Percentiles rank a stretch among this genome's conserved stretches.
Conservation (phyloP, 306 rosid species). For the Ochetophila trinervis region DNA sequence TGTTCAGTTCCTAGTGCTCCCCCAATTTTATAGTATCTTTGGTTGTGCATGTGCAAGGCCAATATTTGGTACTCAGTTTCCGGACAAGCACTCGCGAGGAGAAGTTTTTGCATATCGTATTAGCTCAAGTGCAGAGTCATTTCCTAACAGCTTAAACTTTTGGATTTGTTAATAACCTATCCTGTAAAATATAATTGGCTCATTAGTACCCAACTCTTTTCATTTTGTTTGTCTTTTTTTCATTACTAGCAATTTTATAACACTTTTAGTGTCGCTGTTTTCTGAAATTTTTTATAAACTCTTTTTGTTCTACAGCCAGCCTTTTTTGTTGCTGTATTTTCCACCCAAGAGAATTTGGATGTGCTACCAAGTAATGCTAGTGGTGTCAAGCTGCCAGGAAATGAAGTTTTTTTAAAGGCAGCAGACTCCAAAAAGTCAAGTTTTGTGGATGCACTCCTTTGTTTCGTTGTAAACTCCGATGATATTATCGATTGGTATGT, state of each 20-base stretch:
- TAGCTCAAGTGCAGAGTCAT: too few species aligned
- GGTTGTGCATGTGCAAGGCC: too few species aligned
- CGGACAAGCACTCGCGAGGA: too few species aligned
- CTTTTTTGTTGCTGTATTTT: constrained; percentile 63
- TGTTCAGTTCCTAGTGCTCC: too few species aligned
- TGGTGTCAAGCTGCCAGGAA: constrained; percentile 44
- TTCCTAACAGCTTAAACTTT: too few species aligned
- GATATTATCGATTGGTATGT: constrained; percentile 54
- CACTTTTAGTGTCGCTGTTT: background rate
- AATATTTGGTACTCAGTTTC: too few species aligned
- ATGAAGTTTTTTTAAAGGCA: constrained; percentile 35
- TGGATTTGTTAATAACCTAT: too few species aligned
- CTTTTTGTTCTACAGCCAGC: constrained; percentile 71
- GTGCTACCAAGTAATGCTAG: constrained; percentile 34
- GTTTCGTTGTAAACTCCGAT: constrained; percentile 44
- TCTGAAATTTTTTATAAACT: background rate
- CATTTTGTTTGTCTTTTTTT: too few species aligned
- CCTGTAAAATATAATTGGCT: too few species aligned
- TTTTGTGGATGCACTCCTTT: constrained; percentile 50
- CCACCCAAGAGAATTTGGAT: constrained; percentile 38
- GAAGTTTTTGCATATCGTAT: too few species aligned
- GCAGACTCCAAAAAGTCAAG: constrained; percentile 41
- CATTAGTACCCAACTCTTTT: too few species aligned
- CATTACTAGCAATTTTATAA: background rate
- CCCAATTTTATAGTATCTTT: too few species aligned